Conservation (phyloP, 164 flowering plant species). For the Annona cherimola region DNA sequence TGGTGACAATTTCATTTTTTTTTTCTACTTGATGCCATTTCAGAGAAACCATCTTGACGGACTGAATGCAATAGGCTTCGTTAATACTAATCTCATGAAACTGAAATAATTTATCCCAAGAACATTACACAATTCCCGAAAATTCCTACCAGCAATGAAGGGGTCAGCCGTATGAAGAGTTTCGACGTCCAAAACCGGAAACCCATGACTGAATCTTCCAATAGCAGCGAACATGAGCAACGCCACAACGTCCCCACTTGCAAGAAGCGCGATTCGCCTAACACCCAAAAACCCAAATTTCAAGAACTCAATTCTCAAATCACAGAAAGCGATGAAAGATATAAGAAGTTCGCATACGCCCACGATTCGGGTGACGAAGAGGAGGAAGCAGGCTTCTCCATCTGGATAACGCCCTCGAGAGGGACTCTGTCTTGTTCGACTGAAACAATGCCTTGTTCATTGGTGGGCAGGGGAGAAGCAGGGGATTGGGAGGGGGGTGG, state of each 20-base stretch:
- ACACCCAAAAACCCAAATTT: not conserved
- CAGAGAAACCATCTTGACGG: too few relatives aligned
- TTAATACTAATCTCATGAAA: too few relatives aligned
- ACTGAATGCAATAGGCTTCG: too few relatives aligned
- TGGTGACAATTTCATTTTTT: too few relatives aligned
- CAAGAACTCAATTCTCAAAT: not conserved
- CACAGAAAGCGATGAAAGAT: not conserved
- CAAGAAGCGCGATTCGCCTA: conserved; percentile 63
- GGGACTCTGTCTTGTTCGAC: conserved; percentile 60
- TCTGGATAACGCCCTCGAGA: conserved; percentile 90
- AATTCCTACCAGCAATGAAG: conserved; percentile 65
- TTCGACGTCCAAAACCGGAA: conserved; percentile 54
- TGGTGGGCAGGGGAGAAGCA: conserved; percentile 8
- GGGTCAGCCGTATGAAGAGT: conserved; percentile 84
- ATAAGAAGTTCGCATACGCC: conserved; percentile 45
- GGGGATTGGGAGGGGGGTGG: conserved; percentile 9
- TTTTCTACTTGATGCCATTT: too few relatives aligned
- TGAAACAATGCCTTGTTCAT: conserved; percentile 24
- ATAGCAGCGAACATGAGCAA: conserved; percentile 74
- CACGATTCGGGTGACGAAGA: conserved; percentile 36
- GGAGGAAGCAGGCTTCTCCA: conserved; percentile 58
- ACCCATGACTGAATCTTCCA: conserved; percentile 89
- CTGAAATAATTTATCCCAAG: not conserved
- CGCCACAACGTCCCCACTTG: conserved; percentile 85
- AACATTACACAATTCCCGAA: not conserved